Conservation (phyloP, 2,329 filamentous ascomycete genomes). For the Phaeosphaeria sp. region DNA sequence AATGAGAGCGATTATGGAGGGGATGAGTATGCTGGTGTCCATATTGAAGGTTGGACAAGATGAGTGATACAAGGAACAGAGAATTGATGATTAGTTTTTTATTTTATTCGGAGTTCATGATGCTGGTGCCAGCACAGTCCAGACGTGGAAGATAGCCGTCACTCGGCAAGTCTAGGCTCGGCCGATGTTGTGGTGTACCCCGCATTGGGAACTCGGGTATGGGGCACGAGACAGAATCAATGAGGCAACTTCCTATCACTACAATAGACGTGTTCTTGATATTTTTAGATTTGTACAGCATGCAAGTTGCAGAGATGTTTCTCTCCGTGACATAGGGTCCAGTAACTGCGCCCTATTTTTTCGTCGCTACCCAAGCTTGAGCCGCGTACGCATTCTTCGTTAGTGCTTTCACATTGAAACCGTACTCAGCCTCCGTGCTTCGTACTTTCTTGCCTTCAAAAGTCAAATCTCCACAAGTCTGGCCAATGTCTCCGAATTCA, state of each 20-base stretch:
- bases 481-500: conserved; percentile 54
- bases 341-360: conserved; percentile 11
- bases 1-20: not conserved
- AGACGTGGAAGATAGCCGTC: not conserved
- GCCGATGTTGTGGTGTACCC: not conserved
- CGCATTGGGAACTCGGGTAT: not conserved
- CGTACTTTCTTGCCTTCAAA: conserved; percentile 52
- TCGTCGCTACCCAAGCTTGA: conserved; percentile 61
- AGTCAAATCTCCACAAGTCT: conserved; percentile 52
- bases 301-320: not conserved
- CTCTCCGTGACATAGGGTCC: not conserved
- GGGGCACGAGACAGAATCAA: not conserved
- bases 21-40: not conserved
- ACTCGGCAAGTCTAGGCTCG: not conserved
- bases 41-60: not conserved
- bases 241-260: not conserved
- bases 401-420: conserved; percentile 59
- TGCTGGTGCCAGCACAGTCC: not conserved
- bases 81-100: too few relatives aligned
- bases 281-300: not conserved
- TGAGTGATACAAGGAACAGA: too few relatives aligned
- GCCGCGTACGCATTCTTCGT: conserved; percentile 62
- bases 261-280: too few relatives aligned
- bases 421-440: conserved; percentile 59
- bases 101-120: too few relatives aligned